phyloP scores from a whole-genome alignment of 305 asterid species.

The Rubia balearica region DNA sequence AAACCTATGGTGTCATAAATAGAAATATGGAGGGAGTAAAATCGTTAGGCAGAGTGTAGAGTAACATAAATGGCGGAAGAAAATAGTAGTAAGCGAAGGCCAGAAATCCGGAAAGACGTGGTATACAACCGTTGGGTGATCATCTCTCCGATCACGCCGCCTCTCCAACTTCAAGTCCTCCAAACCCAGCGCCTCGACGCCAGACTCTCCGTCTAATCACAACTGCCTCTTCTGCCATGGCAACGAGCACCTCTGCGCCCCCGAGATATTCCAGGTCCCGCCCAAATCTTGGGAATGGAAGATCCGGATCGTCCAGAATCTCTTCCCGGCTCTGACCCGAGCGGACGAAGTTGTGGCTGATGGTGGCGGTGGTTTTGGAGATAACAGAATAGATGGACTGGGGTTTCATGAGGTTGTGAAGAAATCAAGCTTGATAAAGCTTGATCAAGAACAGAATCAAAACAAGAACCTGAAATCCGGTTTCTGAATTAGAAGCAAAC shows the following conservation, averaged over 20 bases:
- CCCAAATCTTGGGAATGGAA: constrained; percentile 47
- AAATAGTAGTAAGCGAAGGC: too few species aligned
- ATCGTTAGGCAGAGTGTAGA: too few species aligned
- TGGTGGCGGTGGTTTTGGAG: constrained; percentile 18
- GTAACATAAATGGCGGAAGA: too few species aligned
- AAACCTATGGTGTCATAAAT: too few species aligned
- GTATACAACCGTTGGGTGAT: constrained; percentile 80
- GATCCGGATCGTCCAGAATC: constrained; percentile 74
- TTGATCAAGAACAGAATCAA: too few species aligned
- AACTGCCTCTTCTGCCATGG: constrained; percentile 80
- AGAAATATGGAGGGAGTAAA: too few species aligned
- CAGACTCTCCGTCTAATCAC: constrained; percentile 21
- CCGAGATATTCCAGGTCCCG: constrained; percentile 76
- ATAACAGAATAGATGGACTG: constrained; percentile 38
- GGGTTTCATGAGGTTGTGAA: constrained; percentile 98
- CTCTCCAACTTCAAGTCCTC: constrained; percentile 93
- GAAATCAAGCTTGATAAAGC: too few species aligned
- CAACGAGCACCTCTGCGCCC: constrained; percentile 89
- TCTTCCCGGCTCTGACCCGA: constrained; percentile 82
- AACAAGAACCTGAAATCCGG: too few species aligned
- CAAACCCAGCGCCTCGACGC: constrained; percentile 30
- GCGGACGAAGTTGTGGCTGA: constrained; percentile 26
- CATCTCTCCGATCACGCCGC: constrained; percentile 86
- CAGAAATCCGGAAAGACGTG: constrained; percentile 77
- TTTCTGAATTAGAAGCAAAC: too few species aligned